Percentiles rank a stretch among this genome's conserved stretches.
phyloP scores from a whole-genome alignment of 331 rosid species.

The Saraca asoca region DNA sequence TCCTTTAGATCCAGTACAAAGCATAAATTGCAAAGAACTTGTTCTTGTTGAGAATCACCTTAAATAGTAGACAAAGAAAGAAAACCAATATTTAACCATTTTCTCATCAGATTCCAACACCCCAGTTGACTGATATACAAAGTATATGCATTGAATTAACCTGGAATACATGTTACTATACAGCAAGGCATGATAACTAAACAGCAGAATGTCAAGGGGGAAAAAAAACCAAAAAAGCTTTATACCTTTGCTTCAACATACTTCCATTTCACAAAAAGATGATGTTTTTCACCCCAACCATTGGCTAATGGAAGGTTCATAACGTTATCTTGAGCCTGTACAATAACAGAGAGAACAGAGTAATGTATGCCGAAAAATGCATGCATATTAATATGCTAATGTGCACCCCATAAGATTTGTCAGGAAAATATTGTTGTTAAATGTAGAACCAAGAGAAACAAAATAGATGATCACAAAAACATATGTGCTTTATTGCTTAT shows the following conservation, averaged over 20 bases:
- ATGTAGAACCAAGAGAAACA: constrained; percentile 5
- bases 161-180: constrained; percentile 17
- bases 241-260: constrained; percentile 84
- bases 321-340: constrained; percentile 96
- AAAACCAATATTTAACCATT: neutral
- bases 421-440: neutral
- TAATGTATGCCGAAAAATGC: constrained; percentile 24
- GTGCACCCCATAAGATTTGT: too few relatives aligned
- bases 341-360: constrained; percentile 30
- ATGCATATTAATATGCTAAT: constrained; percentile 7
- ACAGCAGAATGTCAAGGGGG: constrained; percentile 13
- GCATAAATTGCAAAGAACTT: neutral
- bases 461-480: neutral
- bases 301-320: constrained; percentile 89
- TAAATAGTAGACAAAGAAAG: neutral
- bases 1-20: neutral
- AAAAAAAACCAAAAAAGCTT: constrained; percentile 6
- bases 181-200: constrained; percentile 16
- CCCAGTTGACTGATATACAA: neutral
- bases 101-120: neutral
- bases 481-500: constrained; percentile 14
- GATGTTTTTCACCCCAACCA: constrained; percentile 98
- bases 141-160: neutral
- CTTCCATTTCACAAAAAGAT: constrained; percentile 82
- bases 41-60: neutral